A percentile compares a stretch with the other conserved stretches of the same genome.
Evolutionary conservation across 2,329 filamentous ascomycete genomes (phyloP).

Genomic region (Exophiala lecanii-corni): DNA sequence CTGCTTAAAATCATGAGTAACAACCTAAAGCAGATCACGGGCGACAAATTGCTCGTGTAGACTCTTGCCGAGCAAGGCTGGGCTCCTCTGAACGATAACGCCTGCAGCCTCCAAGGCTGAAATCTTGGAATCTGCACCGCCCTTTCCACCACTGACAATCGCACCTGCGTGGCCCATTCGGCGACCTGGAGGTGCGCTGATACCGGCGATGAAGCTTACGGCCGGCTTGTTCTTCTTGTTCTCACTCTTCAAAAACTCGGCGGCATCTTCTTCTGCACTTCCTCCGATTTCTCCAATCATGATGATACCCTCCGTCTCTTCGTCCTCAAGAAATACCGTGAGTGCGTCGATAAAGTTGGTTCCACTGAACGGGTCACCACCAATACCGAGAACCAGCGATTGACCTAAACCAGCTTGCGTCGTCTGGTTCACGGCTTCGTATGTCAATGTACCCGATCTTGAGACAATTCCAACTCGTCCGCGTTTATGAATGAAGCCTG

Average conservation of each 20-base stretch:
- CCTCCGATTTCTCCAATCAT: conserved; percentile 99
- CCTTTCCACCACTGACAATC: conserved; percentile 96
- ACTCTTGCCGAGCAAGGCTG: conserved; percentile 86
- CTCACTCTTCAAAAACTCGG: conserved; percentile 88
- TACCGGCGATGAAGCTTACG: conserved; percentile 96
- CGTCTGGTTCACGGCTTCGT: conserved; percentile 99
- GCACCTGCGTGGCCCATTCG: conserved; percentile 99
- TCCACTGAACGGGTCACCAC: conserved; percentile 96
- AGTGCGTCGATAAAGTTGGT: conserved; percentile 99
- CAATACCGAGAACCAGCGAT: conserved; percentile 96
- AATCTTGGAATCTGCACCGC: conserved; percentile 98
- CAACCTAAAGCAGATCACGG: conserved; percentile 77
- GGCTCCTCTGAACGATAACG: conserved; percentile 93
- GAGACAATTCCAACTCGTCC: conserved; percentile 98
- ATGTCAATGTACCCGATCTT: conserved; percentile 94
- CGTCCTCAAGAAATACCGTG: conserved; percentile 90
- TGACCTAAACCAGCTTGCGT: conserved; percentile 95
- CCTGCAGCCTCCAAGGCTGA: conserved; percentile 85
- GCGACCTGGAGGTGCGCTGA: conserved; percentile 90
- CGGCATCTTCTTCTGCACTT: conserved; percentile 94
- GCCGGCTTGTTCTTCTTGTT: conserved; percentile 95
- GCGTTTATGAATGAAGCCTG: conserved; percentile 99
- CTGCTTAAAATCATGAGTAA: too few species aligned
- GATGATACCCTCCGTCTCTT: conserved; percentile 97
- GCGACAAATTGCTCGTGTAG: conserved; percentile 94